Evolutionary conservation across 805 yeast species (phyloP), one percentile per base, ranked within the genome.

Genomic region (Metschnikowia kofuensis): DNA sequence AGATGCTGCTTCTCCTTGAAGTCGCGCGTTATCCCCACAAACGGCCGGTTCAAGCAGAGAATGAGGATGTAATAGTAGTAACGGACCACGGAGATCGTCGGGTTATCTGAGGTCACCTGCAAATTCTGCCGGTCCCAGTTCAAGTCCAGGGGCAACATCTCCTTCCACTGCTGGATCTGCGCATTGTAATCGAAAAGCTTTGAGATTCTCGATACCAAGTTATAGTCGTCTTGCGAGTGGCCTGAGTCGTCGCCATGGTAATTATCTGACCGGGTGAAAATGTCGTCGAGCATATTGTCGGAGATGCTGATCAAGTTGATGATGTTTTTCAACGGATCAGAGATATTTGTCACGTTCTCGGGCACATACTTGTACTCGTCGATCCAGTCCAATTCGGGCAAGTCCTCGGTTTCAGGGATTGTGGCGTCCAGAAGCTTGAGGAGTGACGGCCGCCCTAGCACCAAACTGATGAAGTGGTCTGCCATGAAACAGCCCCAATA

Each of bases 401-500:
- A 67, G 49, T 76, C 81, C 47, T 75, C 78, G 14, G 83, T 73
- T 51, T 80, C 85, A 0, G 82, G 81, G 12, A 83, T 79, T 0
- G 85, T 76, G 0, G 87, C 80, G 53, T 83, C 83, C 39, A 77
- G 71, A 43, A 78, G 69, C 56, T 81, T 78, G 44, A 83, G 61
- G 1, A 77, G 64, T 0, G 84, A 75, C 0, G 85, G 84, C 44
- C 86, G 65, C 3, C 88, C 88, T 41, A 82, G 63, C 43, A 82
- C 67, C 35, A 82, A 64, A 58, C 84, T 77, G 34, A 82, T 79
- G 55, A 82, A 78, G 59, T 81, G 86, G 61, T 83, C 88, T 2
- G 83, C 84, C 48, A 82, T 67, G 60, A 77, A 83, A 43, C 83
- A 76, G 4, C 87, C 87, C 88, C 88, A 83, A 59, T 79, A 80